These are phyloP conservation scores for Antitrichia curtipendula DNA, from an alignment of 225 moss, liverwort and hornwort genomes.

Conservation along the genomic window DNA sequence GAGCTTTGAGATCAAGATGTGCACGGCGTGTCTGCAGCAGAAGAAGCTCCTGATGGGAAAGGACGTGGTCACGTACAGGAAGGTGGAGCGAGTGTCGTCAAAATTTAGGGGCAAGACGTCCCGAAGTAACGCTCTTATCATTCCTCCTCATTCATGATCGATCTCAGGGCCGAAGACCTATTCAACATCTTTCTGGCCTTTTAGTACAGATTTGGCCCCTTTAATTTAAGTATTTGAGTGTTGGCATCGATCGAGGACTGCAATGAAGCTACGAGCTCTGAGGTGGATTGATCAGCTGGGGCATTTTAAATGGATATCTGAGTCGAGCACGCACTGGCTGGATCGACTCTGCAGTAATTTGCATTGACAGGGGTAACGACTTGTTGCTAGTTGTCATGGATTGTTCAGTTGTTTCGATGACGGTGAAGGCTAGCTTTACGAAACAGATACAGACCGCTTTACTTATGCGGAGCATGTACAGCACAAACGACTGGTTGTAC, in stretches of 20 bases:
- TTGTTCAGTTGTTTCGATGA: neutral
- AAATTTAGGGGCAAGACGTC: conserved; percentile 25
- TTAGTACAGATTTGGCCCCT: neutral
- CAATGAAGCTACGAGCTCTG: neutral
- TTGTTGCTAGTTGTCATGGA: neutral
- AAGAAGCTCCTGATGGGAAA: neutral
- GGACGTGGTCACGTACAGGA: conserved; percentile 5
- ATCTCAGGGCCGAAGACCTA: neutral
- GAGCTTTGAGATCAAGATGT: conserved; percentile 25
- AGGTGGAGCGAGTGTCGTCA: conserved; percentile 7
- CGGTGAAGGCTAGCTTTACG: neutral
- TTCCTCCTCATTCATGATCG: conserved; percentile 9
- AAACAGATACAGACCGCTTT: neutral
- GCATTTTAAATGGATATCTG: neutral
- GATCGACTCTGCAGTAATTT: neutral
- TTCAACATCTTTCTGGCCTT: neutral
- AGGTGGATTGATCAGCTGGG: neutral
- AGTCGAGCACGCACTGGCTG: neutral
- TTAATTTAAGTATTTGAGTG: too few species aligned
- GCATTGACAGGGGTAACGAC: neutral
- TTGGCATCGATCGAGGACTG: neutral
- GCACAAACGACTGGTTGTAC: neutral
- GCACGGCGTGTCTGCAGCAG: conserved; percentile 13
- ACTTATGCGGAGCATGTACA: neutral
- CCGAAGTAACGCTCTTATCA: conserved; percentile 24